A percentile compares a stretch with the other conserved stretches of the same genome.
Conservation (phyloP, 148 eudicot species). For the Talinum fruticosum region DNA sequence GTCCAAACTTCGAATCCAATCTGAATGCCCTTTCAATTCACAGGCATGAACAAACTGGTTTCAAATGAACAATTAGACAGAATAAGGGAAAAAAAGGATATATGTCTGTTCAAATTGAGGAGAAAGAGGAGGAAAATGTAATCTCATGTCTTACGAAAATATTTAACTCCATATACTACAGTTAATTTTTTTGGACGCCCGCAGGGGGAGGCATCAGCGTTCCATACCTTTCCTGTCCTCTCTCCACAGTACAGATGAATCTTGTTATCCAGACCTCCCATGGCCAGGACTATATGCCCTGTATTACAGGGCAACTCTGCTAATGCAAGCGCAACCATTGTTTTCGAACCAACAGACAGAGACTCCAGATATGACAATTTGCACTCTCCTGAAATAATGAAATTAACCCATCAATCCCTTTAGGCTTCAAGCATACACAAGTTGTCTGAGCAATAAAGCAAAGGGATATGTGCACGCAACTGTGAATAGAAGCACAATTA, state of each 20-base stretch:
- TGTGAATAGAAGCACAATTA: not conserved
- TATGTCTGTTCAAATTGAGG: not conserved
- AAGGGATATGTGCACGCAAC: not conserved
- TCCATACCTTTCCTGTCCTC: slow-evolving; percentile 71
- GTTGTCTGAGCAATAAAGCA: not conserved
- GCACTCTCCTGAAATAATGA: slow-evolving; percentile 55
- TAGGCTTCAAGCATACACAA: slow-evolving; percentile 7
- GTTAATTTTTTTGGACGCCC: not conserved
- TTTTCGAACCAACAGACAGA: slow-evolving; percentile 63
- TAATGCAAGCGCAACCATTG: slow-evolving; percentile 88
- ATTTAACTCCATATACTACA: not conserved
- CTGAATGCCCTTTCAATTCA: slow-evolving; percentile 92
- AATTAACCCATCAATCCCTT: slow-evolving; percentile 4
- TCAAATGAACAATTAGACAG: slow-evolving; percentile 17
- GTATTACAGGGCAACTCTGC: slow-evolving; percentile 65
- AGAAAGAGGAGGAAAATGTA: not conserved
- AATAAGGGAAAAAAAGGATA: slow-evolving; percentile 20
- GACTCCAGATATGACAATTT: slow-evolving; percentile 59
- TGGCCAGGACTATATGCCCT: slow-evolving; percentile 64
- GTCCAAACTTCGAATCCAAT: slow-evolving; percentile 92
- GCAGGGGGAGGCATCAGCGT: not conserved
- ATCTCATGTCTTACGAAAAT: not conserved
- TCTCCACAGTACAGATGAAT: slow-evolving; percentile 86
- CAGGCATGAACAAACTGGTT: slow-evolving; percentile 79
- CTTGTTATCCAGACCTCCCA: slow-evolving; percentile 94